Base-by-base conservation (phyloP, 2,329 filamentous ascomycete species). In the Stagonosporopsis vannaccii region DNA sequence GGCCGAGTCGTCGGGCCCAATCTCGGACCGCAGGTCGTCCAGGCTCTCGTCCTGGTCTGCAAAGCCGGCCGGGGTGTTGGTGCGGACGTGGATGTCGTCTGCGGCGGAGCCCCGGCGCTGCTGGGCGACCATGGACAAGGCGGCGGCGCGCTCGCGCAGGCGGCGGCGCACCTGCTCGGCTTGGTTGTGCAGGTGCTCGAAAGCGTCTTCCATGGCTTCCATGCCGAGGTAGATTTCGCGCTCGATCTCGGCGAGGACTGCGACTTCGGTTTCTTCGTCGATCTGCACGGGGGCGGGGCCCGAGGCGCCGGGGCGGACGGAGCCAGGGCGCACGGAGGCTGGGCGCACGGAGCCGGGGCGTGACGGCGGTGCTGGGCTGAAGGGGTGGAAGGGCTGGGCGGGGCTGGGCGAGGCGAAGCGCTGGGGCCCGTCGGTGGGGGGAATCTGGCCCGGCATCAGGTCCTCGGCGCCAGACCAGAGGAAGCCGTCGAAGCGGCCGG, bases 401-500 rank as follows among this genome's bases (percentile, higher is more conserved):
- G 51, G 51, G 15, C 44, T 33, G 7, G 82, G 61, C 77, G 85
- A 72, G n/a, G 67, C 59, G 35, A 74, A 73, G 25, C 71, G 68
- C 37, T 71, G 71, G 9, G 69, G 70, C 13, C 68, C 65, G 30
- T 69, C 82, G 79, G 58, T 62, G 1, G 63, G 63, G 76, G 63
- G 70, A 74, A 79, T 74, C 60, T 78, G 74, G 28, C 83, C 82
- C 19, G 60, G 53, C 41, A 57, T 35, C 13, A 76, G 63, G 42
- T 84, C 81, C 62, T 97, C 93, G 6, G 91, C 92, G 20, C 94
- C 94, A 40, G 92, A 96, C 87, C 94, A 96, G 19, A 97, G 82
- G 77, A 98, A 98, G 4, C 94, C 94, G 71, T 97, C 93, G 68
- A 98, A 98, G 25, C 94, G 90, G 25, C 94, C 94, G 0, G 94